These are phyloP conservation scores for Tylopilus rubrobrunneus DNA, from an alignment of 768 basidiomycete species.

Conservation along the genomic window DNA sequence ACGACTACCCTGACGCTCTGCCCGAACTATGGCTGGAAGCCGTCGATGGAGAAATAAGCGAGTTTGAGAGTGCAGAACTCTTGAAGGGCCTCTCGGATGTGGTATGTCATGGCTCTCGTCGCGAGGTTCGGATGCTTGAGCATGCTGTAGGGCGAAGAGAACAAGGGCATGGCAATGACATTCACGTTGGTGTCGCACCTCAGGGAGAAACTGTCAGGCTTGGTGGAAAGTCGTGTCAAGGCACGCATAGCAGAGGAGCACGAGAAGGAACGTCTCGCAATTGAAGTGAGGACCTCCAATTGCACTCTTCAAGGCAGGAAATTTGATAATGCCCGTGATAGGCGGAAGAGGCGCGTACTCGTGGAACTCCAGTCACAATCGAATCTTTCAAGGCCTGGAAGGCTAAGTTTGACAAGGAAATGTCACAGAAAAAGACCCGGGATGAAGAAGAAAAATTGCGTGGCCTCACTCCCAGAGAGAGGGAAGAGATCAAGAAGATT, in stretches of 20 bases:
- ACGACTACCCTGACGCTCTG: slow-evolving; percentile 79
- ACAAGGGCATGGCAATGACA: slow-evolving; percentile 95
- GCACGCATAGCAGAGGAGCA: slow-evolving; percentile 54
- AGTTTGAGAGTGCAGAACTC: slow-evolving; percentile 51
- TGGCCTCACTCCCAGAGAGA: slow-evolving; percentile 69
- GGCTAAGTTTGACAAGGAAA: slow-evolving; percentile 68
- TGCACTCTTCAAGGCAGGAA: background rate
- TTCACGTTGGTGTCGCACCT: slow-evolving; percentile 89
- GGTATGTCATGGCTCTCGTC: slow-evolving; percentile 36
- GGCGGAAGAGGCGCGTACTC: slow-evolving; percentile 84
- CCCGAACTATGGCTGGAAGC: slow-evolving; percentile 68
- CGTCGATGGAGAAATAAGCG: slow-evolving; percentile 61
- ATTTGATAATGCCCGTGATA: slow-evolving; percentile 29
- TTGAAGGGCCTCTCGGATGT: slow-evolving; percentile 54
- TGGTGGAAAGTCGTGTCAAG: slow-evolving; percentile 60
- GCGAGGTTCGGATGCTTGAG: background rate
- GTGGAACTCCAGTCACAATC: slow-evolving; percentile 87
- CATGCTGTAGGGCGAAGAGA: slow-evolving; percentile 66
- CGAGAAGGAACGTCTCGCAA: slow-evolving; percentile 67
- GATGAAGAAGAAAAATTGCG: slow-evolving; percentile 81
- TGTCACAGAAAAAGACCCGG: slow-evolving; percentile 49
- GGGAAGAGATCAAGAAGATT: slow-evolving; percentile 75
- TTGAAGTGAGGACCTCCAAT: slow-evolving; percentile 56
- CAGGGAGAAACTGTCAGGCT: slow-evolving; percentile 64
- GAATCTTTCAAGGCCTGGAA: slow-evolving; percentile 84